Conservation (phyloP, 108 stramenopile species). For the Fragilariopsis cylindrus region DNA sequence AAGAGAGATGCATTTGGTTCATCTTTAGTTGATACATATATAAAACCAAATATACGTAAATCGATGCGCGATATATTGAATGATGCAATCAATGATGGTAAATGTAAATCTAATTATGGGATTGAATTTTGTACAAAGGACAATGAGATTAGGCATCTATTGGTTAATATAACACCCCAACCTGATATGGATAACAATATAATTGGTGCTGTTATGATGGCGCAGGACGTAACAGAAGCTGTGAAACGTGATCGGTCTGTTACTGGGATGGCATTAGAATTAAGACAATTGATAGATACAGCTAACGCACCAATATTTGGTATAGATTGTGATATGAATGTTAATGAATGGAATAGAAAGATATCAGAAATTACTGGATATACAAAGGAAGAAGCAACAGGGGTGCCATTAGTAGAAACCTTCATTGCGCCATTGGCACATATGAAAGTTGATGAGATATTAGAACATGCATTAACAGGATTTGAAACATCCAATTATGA, state of each 20-base stretch:
- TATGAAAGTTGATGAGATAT: conserved; percentile 52
- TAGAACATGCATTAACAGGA: conserved; percentile 54
- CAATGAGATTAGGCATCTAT: conserved; percentile 48
- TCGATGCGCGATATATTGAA: conserved; percentile 57
- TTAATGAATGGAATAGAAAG: conserved; percentile 73
- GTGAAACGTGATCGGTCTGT: conserved; percentile 58
- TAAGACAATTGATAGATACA: conserved; percentile 72
- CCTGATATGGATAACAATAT: conserved; percentile 60
- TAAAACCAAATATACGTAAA: conserved; percentile 36
- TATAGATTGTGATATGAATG: conserved; percentile 66
- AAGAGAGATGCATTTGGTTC: conserved; percentile 62
- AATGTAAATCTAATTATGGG: conserved; percentile 70
- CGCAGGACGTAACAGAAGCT: conserved; percentile 79
- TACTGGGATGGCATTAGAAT: conserved; percentile 61
- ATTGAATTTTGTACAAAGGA: conserved; percentile 50
- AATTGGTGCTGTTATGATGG: conserved; percentile 74
- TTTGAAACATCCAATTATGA: conserved; percentile 74
- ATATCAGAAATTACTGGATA: conserved; percentile 66
- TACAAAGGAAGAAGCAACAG: conserved; percentile 66
- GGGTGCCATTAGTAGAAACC: conserved; percentile 58
- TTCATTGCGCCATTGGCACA: conserved; percentile 62
- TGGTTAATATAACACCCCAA: conserved; percentile 75
- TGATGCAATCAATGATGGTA: conserved; percentile 53
- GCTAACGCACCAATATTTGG: conserved; percentile 88
- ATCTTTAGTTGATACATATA: conserved; percentile 49